A percentile compares a stretch with the other conserved stretches of the same genome.
Conservation (phyloP, 331 rosid species). For the Acacia concinna region DNA sequence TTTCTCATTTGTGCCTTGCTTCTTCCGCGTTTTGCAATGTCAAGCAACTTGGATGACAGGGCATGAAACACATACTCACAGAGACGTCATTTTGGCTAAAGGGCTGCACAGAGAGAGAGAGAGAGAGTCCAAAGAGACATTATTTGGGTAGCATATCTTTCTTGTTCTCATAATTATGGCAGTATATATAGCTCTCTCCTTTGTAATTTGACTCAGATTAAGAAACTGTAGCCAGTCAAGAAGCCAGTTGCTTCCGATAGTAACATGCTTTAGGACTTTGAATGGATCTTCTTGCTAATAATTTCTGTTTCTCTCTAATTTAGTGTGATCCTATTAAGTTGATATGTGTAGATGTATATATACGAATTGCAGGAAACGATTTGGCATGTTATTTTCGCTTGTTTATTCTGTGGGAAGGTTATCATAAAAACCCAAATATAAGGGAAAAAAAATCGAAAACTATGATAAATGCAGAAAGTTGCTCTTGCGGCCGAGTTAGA, state of each 20-base stretch:
- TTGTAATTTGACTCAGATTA: neutral
- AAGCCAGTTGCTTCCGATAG: neutral
- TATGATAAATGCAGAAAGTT: too few species aligned
- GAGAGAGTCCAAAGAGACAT: neutral
- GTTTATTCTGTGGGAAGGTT: neutral
- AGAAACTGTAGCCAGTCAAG: neutral
- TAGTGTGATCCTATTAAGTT: neutral
- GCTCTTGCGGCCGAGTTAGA: too few species aligned
- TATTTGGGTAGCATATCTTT: neutral
- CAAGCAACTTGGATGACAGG: neutral
- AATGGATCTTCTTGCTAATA: neutral
- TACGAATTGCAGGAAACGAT: too few species aligned
- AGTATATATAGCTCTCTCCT: neutral
- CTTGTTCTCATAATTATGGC: neutral
- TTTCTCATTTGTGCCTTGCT: neutral
- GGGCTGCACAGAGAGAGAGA: neutral
- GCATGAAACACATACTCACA: neutral
- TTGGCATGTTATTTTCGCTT: too few species aligned
- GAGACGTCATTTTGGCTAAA: neutral
- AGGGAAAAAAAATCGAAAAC: neutral
- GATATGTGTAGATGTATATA: too few species aligned
- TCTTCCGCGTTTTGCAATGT: neutral
- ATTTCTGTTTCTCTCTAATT: neutral
- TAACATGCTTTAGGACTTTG: neutral
- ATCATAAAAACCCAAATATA: neutral